A percentile compares a stretch with the other conserved stretches of the same genome.
These are phyloP conservation scores for Neurospora sp. DNA, from an alignment of 495 filamentous ascomycete species.

Conservation along the genomic window DNA sequence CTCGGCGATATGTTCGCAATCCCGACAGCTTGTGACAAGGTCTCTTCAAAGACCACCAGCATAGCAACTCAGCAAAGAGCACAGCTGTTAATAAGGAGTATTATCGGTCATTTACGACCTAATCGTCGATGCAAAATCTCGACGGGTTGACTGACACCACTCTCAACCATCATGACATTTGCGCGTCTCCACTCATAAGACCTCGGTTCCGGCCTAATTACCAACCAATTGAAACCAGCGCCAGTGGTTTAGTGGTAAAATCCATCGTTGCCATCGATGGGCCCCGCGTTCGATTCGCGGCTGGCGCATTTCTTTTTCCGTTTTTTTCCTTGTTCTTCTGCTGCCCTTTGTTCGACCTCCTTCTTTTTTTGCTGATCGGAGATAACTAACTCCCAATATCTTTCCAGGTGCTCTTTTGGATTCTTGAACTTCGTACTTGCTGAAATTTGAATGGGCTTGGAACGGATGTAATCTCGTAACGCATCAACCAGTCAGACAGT, in stretches of 20 bases:
- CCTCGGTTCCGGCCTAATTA: not conserved
- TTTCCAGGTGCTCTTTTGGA: not conserved
- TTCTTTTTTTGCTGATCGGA: not conserved
- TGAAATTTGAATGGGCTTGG: not conserved
- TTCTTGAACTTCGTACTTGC: no score
- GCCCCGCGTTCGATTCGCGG: conserved; percentile 43
- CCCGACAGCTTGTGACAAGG: no score
- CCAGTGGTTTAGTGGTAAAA: conserved; percentile 45
- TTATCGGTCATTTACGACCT: not conserved
- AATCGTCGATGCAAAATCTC: not conserved
- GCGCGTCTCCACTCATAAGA: not conserved
- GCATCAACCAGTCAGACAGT: not conserved
- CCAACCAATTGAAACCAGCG: not conserved
- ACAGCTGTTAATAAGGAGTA: no score
- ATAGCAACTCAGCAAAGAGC: no score
- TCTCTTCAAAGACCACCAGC: no score
- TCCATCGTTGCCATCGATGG: conserved; percentile 45
- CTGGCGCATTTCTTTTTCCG: conserved; percentile 26
- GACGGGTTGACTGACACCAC: not conserved
- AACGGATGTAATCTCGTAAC: not conserved
- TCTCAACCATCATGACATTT: not conserved
- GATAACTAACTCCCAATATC: not conserved
- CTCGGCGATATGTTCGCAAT: not conserved
- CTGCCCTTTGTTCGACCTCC: not conserved
- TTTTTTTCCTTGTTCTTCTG: not conserved